Percentiles rank a stretch among this genome's conserved stretches.
Conservation (phyloP, 2,329 filamentous ascomycete species). For the Fusarium cyanostomum region DNA sequence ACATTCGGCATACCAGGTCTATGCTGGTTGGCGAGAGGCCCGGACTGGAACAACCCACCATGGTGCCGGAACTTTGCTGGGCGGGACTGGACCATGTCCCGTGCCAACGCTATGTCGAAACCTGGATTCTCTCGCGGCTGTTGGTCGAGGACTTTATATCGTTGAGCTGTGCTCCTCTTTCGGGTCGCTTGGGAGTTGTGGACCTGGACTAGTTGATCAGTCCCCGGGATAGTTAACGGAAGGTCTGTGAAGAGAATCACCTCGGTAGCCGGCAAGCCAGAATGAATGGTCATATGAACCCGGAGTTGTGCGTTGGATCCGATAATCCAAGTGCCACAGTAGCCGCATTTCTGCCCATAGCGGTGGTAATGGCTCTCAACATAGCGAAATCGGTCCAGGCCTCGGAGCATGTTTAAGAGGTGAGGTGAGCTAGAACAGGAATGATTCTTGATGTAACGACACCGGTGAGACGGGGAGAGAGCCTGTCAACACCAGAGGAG, state of each 20-base stretch:
- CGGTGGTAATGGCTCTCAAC: no score
- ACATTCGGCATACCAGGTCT: not conserved
- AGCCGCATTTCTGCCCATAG: not conserved
- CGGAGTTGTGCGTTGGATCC: not conserved
- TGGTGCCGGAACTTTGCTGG: not conserved
- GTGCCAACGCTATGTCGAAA: not conserved
- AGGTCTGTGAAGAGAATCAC: not conserved
- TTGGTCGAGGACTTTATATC: no score
- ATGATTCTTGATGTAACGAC: no score
- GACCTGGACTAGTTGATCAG: not conserved
- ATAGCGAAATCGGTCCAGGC: no score
- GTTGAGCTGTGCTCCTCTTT: not conserved
- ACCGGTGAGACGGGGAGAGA: no score
- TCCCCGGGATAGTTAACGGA: no score
- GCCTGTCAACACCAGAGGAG: no score
- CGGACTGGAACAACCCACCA: not conserved
- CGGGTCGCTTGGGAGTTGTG: not conserved
- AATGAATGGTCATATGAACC: not conserved
- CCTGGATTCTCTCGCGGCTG: not conserved
- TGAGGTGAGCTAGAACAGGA: no score
- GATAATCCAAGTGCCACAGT: not conserved
- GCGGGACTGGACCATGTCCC: not conserved
- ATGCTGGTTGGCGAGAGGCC: not conserved
- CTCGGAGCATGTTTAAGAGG: no score
- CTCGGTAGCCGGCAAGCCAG: not conserved